Percentiles rank a stretch among this genome's conserved stretches.
Evolutionary conservation across 1,139 yeast genomes (phyloP).

Genomic region (Nakaseomyces kungkrabaensis): DNA sequence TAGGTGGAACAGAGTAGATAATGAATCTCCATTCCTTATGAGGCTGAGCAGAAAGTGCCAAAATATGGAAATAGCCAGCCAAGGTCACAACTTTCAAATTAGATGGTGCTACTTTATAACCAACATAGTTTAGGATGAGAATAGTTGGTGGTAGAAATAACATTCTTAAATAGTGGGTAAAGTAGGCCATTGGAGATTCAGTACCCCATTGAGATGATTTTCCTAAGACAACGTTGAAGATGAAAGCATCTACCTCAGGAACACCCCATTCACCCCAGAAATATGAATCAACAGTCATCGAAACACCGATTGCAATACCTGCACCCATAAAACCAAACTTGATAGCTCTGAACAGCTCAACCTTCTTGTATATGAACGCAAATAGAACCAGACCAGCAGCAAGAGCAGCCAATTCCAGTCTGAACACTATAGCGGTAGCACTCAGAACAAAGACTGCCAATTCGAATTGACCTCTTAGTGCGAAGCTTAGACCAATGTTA

Average conservation of each 20-base stretch:
- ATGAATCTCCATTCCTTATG: conserved; percentile 95
- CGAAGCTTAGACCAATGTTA: conserved; percentile 42
- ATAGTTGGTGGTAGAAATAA: conserved; percentile 54
- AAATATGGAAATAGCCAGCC: conserved; percentile 45
- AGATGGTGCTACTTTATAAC: conserved; percentile 30
- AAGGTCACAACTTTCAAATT: conserved; percentile 34
- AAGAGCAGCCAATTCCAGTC: conserved; percentile 63
- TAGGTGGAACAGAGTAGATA: conserved; percentile 60
- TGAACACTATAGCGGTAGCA: conserved; percentile 56
- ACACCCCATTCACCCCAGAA: conserved; percentile 54
- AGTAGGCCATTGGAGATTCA: conserved; percentile 64
- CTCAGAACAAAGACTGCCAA: conserved; percentile 50
- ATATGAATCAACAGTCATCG: conserved; percentile 55
- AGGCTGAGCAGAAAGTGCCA: conserved; percentile 66
- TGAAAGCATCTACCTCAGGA: conserved; percentile 69
- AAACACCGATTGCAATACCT: conserved; percentile 40
- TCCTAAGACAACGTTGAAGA: conserved; percentile 66
- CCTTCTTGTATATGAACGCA: conserved; percentile 37
- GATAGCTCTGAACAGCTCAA: conserved; percentile 33
- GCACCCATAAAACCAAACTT: conserved; percentile 45
- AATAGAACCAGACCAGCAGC: conserved; percentile 40
- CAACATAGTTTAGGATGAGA: conserved; percentile 34
- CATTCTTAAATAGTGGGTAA: conserved; percentile 46
- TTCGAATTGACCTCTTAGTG: conserved; percentile 41
- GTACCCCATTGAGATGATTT: conserved; percentile 75